Evolutionary conservation across 495 filamentous ascomycete genomes (phyloP).

Genomic region (Aspergillus nanangensis): DNA sequence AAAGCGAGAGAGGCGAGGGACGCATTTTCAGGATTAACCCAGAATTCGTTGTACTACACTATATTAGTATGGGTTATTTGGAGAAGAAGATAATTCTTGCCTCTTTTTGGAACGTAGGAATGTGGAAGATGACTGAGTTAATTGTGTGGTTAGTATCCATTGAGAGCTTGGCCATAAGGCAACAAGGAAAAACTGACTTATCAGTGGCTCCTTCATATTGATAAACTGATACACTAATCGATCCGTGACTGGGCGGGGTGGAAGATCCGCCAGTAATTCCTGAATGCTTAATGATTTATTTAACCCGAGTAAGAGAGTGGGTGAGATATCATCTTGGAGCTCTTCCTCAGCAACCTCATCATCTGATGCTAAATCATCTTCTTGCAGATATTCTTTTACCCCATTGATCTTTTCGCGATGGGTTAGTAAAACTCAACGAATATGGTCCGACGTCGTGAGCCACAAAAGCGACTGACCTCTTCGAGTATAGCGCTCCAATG

Average conservation of each 20-base stretch:
- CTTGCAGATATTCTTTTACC: constrained; percentile 14
- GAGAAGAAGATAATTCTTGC: constrained; percentile 2
- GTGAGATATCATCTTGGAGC: constrained; percentile 18
- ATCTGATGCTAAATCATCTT: constrained; percentile 20
- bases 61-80: neutral
- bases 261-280: constrained; percentile 38
- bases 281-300: constrained; percentile 24
- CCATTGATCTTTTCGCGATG: constrained; percentile 27
- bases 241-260: constrained; percentile 35
- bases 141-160: neutral
- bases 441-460: too few relatives aligned
- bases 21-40: constrained; percentile 22
- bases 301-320: constrained; percentile 38
- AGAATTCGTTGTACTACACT: constrained; percentile 32
- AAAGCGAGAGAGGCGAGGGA: constrained; percentile 35
- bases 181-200: constrained; percentile 22
- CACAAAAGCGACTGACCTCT: constrained; percentile 48
- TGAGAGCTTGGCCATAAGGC: neutral
- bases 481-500: constrained; percentile 50
- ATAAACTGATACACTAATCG: constrained; percentile 43
- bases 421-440: too few relatives aligned
- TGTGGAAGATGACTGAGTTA: constrained; percentile 11
- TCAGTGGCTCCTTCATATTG: constrained; percentile 36
- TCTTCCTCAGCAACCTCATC: constrained; percentile 20
- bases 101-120: constrained; percentile 13